Conservation (phyloP, 2,329 filamentous ascomycete genomes). For the Ophiostoma populinum region DNA sequence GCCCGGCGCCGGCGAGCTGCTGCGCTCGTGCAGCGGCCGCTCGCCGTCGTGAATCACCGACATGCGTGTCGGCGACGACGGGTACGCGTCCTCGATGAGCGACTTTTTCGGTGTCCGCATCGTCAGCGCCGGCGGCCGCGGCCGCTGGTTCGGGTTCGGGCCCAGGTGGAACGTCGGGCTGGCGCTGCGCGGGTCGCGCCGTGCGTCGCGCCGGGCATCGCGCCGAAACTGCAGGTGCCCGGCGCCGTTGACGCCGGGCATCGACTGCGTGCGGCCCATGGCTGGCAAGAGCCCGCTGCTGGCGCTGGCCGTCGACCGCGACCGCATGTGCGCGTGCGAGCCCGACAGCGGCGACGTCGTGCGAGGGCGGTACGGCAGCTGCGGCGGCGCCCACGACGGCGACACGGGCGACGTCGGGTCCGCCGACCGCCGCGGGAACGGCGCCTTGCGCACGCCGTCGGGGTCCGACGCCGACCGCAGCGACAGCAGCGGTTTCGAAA, state of each 20-base stretch:
- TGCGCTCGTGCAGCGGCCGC: constrained; percentile 28
- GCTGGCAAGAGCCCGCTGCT: constrained; percentile 20
- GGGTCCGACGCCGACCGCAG: constrained; percentile 3
- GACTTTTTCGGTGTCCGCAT: constrained; percentile 31
- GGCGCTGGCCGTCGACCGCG: constrained; percentile 37
- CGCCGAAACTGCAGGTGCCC: constrained; percentile 40
- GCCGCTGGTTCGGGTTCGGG: too few species aligned
- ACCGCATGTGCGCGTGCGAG: constrained; percentile 31
- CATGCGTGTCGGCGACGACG: constrained; percentile 33
- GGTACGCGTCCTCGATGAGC: constrained; percentile 39
- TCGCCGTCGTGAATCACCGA: constrained; percentile 37
- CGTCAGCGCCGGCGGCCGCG: constrained; percentile 11
- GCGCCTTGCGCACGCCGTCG: constrained; percentile 27
- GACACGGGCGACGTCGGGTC: constrained; percentile 39
- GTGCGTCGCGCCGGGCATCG: constrained; percentile 26
- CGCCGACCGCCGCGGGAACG: constrained; percentile 37
- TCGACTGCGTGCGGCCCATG: constrained; percentile 46
- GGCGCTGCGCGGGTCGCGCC: constrained; percentile 19
- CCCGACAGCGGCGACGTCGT: constrained; percentile 44
- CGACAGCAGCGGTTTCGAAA: constrained; percentile 20
- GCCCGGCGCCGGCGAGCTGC: constrained; percentile 31
- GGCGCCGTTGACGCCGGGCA: constrained; percentile 43
- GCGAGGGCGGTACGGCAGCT: constrained; percentile 41
- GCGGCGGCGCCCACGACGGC: constrained; percentile 24
- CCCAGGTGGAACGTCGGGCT: too few species aligned